phyloP scores from a whole-genome alignment of 208 protist species.

The Trypanosoma caninum region DNA sequence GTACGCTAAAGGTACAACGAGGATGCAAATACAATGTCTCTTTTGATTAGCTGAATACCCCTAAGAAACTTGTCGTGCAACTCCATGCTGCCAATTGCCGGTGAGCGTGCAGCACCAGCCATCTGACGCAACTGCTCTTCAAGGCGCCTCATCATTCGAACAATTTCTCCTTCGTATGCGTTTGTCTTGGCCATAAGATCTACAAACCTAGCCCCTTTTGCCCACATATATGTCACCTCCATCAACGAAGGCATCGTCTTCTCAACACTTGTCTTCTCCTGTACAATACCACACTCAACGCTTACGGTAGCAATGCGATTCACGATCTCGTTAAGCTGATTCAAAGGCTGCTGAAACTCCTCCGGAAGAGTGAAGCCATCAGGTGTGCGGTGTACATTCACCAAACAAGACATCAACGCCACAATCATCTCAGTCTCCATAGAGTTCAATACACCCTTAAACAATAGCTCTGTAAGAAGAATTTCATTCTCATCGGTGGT shows the following conservation, averaged over 20 bases:
- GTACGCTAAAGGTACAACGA: conserved; percentile 94
- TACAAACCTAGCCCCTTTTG: conserved; percentile 96
- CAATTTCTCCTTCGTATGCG: conserved; percentile 98
- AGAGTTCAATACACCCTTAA: conserved; percentile 97
- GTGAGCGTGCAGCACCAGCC: conserved; percentile 95
- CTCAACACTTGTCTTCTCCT: conserved; percentile 91
- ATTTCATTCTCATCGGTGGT: conserved; percentile 98
- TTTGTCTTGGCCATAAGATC: conserved; percentile 97
- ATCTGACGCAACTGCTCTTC: conserved; percentile 99
- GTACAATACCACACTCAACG: conserved; percentile 90
- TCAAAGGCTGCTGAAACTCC: conserved; percentile 87
- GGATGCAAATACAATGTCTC: conserved; percentile 99
- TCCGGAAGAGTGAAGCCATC: conserved; percentile 85
- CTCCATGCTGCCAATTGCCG: conserved; percentile 97
- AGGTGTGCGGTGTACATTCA: conserved; percentile 94
- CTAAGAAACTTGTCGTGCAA: conserved; percentile 98
- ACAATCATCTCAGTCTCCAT: conserved; percentile 95
- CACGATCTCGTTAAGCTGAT: conserved; percentile 89
- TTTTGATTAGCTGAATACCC: conserved; percentile 95
- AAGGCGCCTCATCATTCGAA: conserved; percentile 96
- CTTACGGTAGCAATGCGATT: conserved; percentile 92
- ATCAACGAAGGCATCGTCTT: conserved; percentile 96
- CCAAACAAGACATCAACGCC: conserved; percentile 94
- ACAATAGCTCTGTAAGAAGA: conserved; percentile 98
- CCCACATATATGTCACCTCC: conserved; percentile 96